phyloP scores from a whole-genome alignment of 2,329 filamentous ascomycete species.

The Fusarium decemcellulare region DNA sequence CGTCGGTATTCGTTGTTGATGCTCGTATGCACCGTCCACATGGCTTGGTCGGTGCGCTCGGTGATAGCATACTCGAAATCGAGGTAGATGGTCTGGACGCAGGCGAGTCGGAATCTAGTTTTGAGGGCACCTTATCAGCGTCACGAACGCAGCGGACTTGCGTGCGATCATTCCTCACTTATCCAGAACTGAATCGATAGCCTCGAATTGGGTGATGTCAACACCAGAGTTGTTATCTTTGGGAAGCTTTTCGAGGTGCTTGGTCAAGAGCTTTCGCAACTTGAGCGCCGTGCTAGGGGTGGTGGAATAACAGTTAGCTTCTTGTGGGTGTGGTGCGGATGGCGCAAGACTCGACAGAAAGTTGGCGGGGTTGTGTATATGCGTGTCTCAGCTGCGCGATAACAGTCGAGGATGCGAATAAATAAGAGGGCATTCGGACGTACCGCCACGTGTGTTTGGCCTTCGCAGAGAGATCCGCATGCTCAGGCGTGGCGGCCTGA shows the following conservation, averaged over 20 bases:
- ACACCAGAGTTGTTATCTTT: constrained; percentile 52
- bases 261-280: constrained; percentile 58
- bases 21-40: constrained; percentile 85
- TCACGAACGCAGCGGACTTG: constrained; percentile 16
- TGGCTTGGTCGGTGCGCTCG: constrained; percentile 75
- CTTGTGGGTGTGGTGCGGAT: background rate
- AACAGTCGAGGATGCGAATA: background rate
- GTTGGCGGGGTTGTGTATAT: constrained; percentile 4
- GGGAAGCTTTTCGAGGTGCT: constrained; percentile 60
- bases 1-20: constrained; percentile 86
- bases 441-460: constrained; percentile 58
- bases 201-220: constrained; percentile 60
- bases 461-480: constrained; percentile 44
- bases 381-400: constrained; percentile 14
- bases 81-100: constrained; percentile 79
- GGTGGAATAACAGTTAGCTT: constrained; percentile 32
- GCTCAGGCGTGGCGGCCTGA: constrained; percentile 34
- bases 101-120: constrained; percentile 77
- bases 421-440: constrained; percentile 39
- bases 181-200: constrained; percentile 59
- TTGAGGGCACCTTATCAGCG: constrained; percentile 22
- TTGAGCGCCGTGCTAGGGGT: constrained; percentile 58
- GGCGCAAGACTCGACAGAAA: constrained; percentile 23
- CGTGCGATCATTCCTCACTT: constrained; percentile 51
- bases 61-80: constrained; percentile 77